Conservation (phyloP, 2,329 filamentous ascomycete genomes). For the Plectosphaerella plurivora region DNA sequence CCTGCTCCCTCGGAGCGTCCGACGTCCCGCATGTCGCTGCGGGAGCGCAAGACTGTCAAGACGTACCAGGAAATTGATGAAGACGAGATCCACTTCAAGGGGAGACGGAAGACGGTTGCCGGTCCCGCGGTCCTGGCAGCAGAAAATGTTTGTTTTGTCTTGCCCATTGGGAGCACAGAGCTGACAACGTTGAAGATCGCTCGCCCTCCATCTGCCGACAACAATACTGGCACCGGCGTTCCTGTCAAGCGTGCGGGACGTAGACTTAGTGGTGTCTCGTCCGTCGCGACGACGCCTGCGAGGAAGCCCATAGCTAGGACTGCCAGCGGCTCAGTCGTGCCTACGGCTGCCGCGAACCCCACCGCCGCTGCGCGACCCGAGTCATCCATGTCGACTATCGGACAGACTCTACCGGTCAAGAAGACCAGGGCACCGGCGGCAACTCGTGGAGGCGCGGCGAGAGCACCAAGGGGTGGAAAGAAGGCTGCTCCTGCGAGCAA, state of each 20-base stretch:
- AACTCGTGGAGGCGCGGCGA: conserved; percentile 36
- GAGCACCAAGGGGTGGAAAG: conserved; percentile 28
- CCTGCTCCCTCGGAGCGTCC: conserved; percentile 32
- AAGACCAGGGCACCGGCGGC: conserved; percentile 52
- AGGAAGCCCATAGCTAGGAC: not conserved
- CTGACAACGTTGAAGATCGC: conserved; percentile 6
- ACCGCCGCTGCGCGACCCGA: not conserved
- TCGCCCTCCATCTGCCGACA: too few species aligned
- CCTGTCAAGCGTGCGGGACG: conserved; percentile 30
- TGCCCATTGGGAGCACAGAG: not conserved
- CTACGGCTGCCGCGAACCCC: not conserved
- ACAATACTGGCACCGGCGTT: conserved; percentile 12
- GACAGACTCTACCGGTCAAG: conserved; percentile 34
- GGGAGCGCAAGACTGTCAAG: conserved; percentile 61
- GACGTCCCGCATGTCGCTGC: conserved; percentile 64
- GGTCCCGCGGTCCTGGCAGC: conserved; percentile 41
- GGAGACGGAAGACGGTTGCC: conserved; percentile 59
- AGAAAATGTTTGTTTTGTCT: conserved; percentile 29
- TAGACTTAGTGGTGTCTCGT: conserved; percentile 46
- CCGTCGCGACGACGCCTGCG: conserved; percentile 17
- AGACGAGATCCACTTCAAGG: conserved; percentile 30
- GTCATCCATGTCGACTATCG: not conserved
- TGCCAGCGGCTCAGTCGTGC: not conserved
- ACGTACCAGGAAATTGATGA: conserved; percentile 46
- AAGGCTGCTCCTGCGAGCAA: conserved; percentile 20